Evolutionary conservation across 345 rosid genomes (phyloP), one percentile per base, ranked within the genome.

Genomic region (Euphorbia peplus): DNA sequence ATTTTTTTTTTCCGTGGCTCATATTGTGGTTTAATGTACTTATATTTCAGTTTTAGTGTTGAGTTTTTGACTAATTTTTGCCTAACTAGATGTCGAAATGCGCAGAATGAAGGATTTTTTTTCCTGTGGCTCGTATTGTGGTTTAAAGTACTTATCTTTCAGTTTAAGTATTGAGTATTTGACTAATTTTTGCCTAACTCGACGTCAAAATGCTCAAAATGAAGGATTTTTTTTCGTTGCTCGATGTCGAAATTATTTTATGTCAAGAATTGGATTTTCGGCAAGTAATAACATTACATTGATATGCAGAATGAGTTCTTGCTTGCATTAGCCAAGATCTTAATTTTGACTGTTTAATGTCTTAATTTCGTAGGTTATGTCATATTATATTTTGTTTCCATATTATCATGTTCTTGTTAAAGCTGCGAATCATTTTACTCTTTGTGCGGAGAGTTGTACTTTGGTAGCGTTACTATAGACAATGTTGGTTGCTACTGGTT

Each of bases 401-500:
- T 62, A 42, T 22, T 19, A 52, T 30, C 64, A 61, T 22, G 19
- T 32, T 47, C 11, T 59, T 60, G 21, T 29, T 58, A 29, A 57
- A 32, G 53, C 52, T 44, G 11, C 18, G 65, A 28, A 50, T 18
- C 24, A 19, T 28, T 52, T 39, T 41, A 25, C 61, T 68, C 4
- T 67, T 29, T 58, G 8, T 47, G 46, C 52, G 39, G 41, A 26
- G 50, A 15, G 19, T 50, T 39, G 11, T 25, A 62, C 44, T 22
- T 6, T 25, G 63, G 25, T 24, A 16, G 53, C 71, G 51, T 35
- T 57, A 42, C 46, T 9, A 16, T 65, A 21, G 28, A 11, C 29
- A 54, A 25, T 56, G 29, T 19, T 46, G 58, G 9, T 3, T 58
- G 77, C 50, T 56, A 28, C 58, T 76, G 68, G 66, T 79, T 84